A percentile compares a stretch with the other conserved stretches of the same genome.
Evolutionary conservation across 495 filamentous ascomycete genomes (phyloP).

Genomic region (Massariosphaeria phaeospora): DNA sequence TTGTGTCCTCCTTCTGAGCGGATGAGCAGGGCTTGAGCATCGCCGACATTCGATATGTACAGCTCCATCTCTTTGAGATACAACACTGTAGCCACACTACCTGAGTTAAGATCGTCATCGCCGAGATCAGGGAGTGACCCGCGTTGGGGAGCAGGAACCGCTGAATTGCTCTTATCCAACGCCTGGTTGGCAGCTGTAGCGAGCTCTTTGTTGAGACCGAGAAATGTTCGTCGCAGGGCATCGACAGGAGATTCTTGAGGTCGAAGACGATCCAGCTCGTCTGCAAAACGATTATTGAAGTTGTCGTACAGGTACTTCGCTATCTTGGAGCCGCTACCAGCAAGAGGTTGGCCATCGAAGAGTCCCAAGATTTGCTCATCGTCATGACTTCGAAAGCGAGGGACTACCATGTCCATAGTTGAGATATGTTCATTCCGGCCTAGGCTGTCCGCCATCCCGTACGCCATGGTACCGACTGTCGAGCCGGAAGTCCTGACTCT

Average conservation of each 20-base stretch:
- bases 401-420: constrained; percentile 95
- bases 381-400: constrained; percentile 84
- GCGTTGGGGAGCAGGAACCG: constrained; percentile 54
- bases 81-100: constrained; percentile 85
- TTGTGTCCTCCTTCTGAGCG: constrained; percentile 74
- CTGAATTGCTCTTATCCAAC: constrained; percentile 58
- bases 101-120: constrained; percentile 81
- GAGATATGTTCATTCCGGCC: constrained; percentile 91
- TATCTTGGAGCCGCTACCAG: constrained; percentile 84
- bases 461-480: constrained; percentile 76
- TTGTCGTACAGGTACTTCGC: constrained; percentile 96
- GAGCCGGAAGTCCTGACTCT: constrained; percentile 95
- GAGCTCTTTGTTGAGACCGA: constrained; percentile 89
- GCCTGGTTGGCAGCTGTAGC: constrained; percentile 79
- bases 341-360: constrained; percentile 86
- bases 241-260: constrained; percentile 68
- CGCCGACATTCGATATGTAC: constrained; percentile 90
- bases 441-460: constrained; percentile 97
- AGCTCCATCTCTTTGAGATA: constrained; percentile 85
- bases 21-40: constrained; percentile 90
- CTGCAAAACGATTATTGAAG: constrained; percentile 74
- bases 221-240: constrained; percentile 79
- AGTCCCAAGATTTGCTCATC: constrained; percentile 85
- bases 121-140: constrained; percentile 70
- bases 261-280: constrained; percentile 70